Evolutionary conservation across 2,329 filamentous ascomycete genomes (phyloP), one percentile per base, ranked within the genome.

Genomic region (Fusarium sp.): DNA sequence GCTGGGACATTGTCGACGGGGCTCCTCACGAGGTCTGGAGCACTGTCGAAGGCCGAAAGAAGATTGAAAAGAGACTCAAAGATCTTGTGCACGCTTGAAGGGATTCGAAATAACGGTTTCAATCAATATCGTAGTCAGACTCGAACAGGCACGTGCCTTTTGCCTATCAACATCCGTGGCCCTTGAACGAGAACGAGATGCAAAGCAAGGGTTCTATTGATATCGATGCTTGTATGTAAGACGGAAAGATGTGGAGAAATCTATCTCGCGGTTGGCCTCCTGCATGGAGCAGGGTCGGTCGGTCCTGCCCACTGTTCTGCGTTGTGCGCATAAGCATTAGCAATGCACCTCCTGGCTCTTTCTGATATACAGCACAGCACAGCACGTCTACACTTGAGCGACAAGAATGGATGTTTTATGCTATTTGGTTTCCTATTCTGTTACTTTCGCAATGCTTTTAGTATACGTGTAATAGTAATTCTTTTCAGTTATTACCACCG

Each of bases 11-110:
- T 55, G 93, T 98, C 13, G 88, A 92, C 60, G 88, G 90, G 67
- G 94, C 94, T 5, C 92, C 94, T 7, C 93, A 97, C 78, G 88
- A 94, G 77, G 91, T 98, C 1, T 99, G 96, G 96, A 83, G 82
- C 73, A 93, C 90, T 5, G 78, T 85, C 3, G 87, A 94, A 49
- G 95, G 95, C 1, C 85, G 93, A 57, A 81, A 88, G 54, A 80
- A 89, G 48, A 90, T 98, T 79, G 94, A 97, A 83, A 92, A 91
- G 84, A 88, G 93, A 73, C 80, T 98, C 74, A 86, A 83, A 68
- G 84, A 94, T 77, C 77, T 98, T 68, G 87, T 95, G 28, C 68
- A 77, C 51, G 74, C 68, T 58, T 76, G 68, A 74, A 47, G 18
- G 18, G 18, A 21, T 16, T 40, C 27, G 13, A 53, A 55, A 55